Evolutionary conservation across 257 asterid genomes (phyloP).

Genomic region (Galeopsis tetrahit): DNA sequence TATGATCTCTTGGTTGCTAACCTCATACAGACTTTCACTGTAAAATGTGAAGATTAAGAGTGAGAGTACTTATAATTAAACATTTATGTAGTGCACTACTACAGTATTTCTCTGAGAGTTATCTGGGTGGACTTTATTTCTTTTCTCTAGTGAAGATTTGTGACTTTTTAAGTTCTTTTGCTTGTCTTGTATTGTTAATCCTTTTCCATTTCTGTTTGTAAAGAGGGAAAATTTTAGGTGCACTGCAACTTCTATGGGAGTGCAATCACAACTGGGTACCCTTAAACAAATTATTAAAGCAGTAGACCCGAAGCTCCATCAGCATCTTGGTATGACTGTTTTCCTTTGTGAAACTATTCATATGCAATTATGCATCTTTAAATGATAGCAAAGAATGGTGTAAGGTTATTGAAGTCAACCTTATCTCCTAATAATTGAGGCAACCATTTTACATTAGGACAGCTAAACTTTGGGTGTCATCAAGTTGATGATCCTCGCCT

Average conservation of each 20-base stretch:
- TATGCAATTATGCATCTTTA: constrained; percentile 7
- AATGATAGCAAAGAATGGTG: not conserved
- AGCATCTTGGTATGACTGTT: constrained; percentile 78
- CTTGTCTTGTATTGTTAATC: constrained; percentile 34
- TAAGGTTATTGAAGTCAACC: constrained; percentile 3
- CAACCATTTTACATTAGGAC: constrained; percentile 5
- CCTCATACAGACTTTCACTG: constrained; percentile 20
- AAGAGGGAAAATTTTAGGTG: constrained; percentile 92
- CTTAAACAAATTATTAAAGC: constrained; percentile 83
- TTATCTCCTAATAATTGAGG: constrained; percentile 13
- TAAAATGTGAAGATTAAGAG: constrained; percentile 1
- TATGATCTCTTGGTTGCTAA: constrained; percentile 18
- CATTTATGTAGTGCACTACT: not conserved
- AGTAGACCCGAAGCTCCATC: constrained; percentile 93
- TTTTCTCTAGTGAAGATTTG: constrained; percentile 18
- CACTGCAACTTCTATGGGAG: constrained; percentile 82
- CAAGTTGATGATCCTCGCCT: constrained; percentile 12
- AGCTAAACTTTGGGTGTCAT: constrained; percentile 10
- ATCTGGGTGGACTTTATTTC: constrained; percentile 18
- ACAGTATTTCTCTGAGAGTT: constrained; percentile 4
- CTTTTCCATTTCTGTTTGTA: constrained; percentile 37
- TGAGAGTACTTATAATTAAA: constrained; percentile 10
- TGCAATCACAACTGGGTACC: constrained; percentile 86
- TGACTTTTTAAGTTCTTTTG: not conserved
- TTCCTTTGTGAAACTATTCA: constrained; percentile 32